These are phyloP conservation scores for Venturia carpophila DNA, from an alignment of 2,329 filamentous ascomycete species.

Conservation along the genomic window DNA sequence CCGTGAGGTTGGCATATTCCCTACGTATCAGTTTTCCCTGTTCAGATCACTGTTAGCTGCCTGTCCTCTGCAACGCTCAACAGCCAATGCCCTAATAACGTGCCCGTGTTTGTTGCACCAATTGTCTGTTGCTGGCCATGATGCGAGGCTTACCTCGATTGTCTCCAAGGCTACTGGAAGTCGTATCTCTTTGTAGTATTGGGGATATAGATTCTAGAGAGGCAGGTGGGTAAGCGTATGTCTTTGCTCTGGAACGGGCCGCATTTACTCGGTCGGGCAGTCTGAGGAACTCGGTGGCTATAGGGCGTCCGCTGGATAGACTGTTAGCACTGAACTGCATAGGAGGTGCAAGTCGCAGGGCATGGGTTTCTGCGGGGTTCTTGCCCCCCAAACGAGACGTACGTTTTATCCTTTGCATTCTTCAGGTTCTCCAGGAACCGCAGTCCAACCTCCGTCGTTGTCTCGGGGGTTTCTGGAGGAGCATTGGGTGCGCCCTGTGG, in stretches of 20 bases:
- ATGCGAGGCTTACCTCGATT: constrained; percentile 50
- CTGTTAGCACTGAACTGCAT: constrained; percentile 18
- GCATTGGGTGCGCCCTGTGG: constrained; percentile 12
- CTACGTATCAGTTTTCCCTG: constrained; percentile 58
- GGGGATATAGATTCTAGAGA: constrained; percentile 51
- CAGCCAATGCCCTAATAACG: neutral
- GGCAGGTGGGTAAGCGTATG: constrained; percentile 1
- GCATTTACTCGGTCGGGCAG: constrained; percentile 45
- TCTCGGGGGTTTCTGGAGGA: constrained; percentile 51
- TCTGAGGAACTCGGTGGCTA: constrained; percentile 67
- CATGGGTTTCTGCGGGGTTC: neutral
- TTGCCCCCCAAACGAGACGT: constrained; percentile 30
- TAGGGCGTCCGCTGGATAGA: constrained; percentile 52
- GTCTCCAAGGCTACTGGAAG: constrained; percentile 72
- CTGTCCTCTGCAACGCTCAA: neutral
- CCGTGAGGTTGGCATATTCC: constrained; percentile 62
- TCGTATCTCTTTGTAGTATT: constrained; percentile 70
- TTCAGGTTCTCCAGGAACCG: constrained; percentile 68
- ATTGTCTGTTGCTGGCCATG: neutral
- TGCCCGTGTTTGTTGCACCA: neutral
- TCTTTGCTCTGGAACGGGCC: neutral
- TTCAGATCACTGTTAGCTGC: neutral
- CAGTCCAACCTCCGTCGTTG: constrained; percentile 63
- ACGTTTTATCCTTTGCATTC: constrained; percentile 75
- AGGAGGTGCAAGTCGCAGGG: neutral